Base-by-base conservation (phyloP, 129 eudicot species). In the Mikania micrantha region DNA sequence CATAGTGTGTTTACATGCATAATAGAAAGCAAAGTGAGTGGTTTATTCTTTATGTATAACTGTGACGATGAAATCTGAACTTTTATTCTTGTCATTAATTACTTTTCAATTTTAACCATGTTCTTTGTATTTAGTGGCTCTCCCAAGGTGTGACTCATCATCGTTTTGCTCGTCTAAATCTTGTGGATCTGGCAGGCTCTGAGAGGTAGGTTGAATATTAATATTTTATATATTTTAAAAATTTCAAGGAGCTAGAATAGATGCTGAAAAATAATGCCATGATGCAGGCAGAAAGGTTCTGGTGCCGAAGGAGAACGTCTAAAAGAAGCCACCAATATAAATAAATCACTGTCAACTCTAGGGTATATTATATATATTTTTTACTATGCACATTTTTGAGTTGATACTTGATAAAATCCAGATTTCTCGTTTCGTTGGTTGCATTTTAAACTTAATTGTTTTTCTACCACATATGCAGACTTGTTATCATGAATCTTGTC, bases 271-370 rank as follows among this genome's bases (percentile, higher is more conserved):
- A 75, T 65, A 69, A 25, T 68, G 34, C 27, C 59, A 36, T 64
- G 78, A 36, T 61, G 53, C 74, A 94, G 99, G 93, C 99, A 94
- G 73, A 94, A 94, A 80, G 89, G 97, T 76, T 94, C 99, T 47
- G 99, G 99, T 56, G 99, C 99, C 21, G 99, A 89, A 86, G 99
- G 99, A 53, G 99, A 94, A 74, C 97, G 99, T 61, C 75, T 94
- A 10, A 94, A 94, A 72, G 99, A 94, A 81, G 99, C 99, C 50
- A 94, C 97, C 44, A 94, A 94, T 78, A 94, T 94, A 67, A 94
- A 94, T 77, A 94, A 94, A 76, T 89, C 97, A 32, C 97, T 94
- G 66, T 94, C 99, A 70, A 94, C 99, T 40, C 75, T 94, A 74
- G 99, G 99, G 99, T 93, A 41, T 68, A 80, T 13, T 12, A 12